phyloP scores from a whole-genome alignment of 2,329 filamentous ascomycete genomes.

The Colletotrichum euphorbiae region DNA sequence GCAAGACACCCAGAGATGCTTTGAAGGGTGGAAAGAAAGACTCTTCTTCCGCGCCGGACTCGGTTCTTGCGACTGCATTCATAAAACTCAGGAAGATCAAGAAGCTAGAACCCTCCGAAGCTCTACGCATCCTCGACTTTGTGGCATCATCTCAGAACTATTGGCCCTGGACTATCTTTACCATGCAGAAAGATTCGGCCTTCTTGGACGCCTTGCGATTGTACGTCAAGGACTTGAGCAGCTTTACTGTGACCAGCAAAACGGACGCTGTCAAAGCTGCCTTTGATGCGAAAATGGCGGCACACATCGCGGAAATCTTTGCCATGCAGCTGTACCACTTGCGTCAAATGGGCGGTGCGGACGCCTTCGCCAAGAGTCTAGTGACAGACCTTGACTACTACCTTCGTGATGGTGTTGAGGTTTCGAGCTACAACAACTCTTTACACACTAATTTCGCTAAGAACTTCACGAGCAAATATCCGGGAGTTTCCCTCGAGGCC shows the following conservation, averaged over 20 bases:
- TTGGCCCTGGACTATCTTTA: slow-evolving; percentile 94
- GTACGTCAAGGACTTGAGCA: slow-evolving; percentile 72
- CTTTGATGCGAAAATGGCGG: slow-evolving; percentile 77
- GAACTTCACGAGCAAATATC: slow-evolving; percentile 85
- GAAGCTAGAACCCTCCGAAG: slow-evolving; percentile 71
- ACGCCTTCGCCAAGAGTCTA: slow-evolving; percentile 75
- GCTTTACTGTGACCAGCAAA: slow-evolving; percentile 64
- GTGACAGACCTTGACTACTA: slow-evolving; percentile 83
- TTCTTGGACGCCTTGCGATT: slow-evolving; percentile 80
- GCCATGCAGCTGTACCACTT: slow-evolving; percentile 91
- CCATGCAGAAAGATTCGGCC: slow-evolving; percentile 76
- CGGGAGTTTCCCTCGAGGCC: slow-evolving; percentile 77
- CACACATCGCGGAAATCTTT: slow-evolving; percentile 86
- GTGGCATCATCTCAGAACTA: slow-evolving; percentile 90
- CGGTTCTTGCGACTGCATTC: slow-evolving; percentile 81
- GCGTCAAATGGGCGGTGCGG: slow-evolving; percentile 77
- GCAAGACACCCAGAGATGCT: slow-evolving; percentile 83
- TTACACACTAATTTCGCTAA: slow-evolving; percentile 86
- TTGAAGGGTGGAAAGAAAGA: slow-evolving; percentile 68
- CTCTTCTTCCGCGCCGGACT: slow-evolving; percentile 62
- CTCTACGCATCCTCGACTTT: slow-evolving; percentile 85
- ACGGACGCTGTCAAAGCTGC: slow-evolving; percentile 68
- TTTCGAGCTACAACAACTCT: slow-evolving; percentile 88
- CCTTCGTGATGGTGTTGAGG: slow-evolving; percentile 79
- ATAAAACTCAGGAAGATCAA: slow-evolving; percentile 75